Percentiles rank a stretch among this genome's conserved stretches.
Conservation (phyloP, 768 basidiomycete species). For the Kwoniella pini region DNA sequence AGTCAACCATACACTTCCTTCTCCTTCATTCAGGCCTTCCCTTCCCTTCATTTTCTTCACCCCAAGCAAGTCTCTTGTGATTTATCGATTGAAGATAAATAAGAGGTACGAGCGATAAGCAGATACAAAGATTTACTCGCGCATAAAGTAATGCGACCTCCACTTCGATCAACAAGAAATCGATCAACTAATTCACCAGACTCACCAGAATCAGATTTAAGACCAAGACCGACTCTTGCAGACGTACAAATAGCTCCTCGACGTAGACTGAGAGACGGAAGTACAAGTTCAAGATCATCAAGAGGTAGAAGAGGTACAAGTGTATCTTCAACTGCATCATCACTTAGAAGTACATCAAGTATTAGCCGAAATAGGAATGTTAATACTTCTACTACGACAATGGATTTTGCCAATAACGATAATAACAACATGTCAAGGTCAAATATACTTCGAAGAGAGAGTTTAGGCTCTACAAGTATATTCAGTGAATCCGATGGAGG, state of each 20-base stretch:
- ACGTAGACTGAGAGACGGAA: conserved; percentile 33
- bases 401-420: too few species aligned
- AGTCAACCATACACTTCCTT: neutral
- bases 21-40: neutral
- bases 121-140: too few species aligned
- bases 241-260: conserved; percentile 32
- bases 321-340: conserved; percentile 7
- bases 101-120: too few species aligned
- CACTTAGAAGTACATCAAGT: neutral
- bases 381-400: neutral
- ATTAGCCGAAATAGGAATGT: conserved; percentile 1
- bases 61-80: neutral
- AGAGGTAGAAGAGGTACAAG: conserved; percentile 6
- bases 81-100: too few species aligned
- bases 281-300: conserved; percentile 4
- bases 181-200: conserved; percentile 3
- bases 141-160: conserved; percentile 19
- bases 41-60: neutral
- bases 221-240: conserved; percentile 36
- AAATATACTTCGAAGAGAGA: neutral
- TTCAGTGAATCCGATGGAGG: conserved; percentile 9
- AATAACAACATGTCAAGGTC: neutral
- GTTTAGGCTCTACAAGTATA: neutral
- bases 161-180: conserved; percentile 12
- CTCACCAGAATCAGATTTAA: conserved; percentile 12